Evolutionary conservation across 805 yeast species (phyloP), one percentile per base, ranked within the genome.

Genomic region (Torulaspora quercuum): DNA sequence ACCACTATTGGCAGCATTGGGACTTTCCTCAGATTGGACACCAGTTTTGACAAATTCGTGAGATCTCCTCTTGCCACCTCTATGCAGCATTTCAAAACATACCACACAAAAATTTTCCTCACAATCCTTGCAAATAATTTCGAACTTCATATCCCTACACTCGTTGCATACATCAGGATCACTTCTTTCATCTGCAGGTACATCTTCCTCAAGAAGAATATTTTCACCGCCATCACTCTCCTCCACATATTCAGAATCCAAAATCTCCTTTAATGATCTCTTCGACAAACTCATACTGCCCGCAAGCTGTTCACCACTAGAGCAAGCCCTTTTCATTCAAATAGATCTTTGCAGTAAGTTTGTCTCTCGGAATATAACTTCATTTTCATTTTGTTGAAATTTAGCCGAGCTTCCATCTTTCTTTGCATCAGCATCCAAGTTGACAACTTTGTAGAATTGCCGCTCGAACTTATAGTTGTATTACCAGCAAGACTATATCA

Each of bases 91-190:
- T 29, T 69, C 76, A 51, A 73, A 82, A 53, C 90, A 83, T 3
- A 80, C 84, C 19, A 70, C 67, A 59, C 92, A 82, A 49, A 79
- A 82, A 10, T 67, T 67, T 49, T 82, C 90, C 25, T 72, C 75
- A 60, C 92, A 82, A 39, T 69, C 69, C 20, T 61, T 52, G 57
- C 92, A 82, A 23, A 65, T 57, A n/a, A 78, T 57, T 47, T 80
- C 85, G 3, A 74, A 64, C 13, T 84, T 80, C 77, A 79, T 84
- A 53, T 82, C 86, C 23, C 73, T 73, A 56, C 92, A 82, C 46
- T 82, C 90, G 11, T 77, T 69, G 57, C 92, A 83, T 26, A 72
- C 60, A 7, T 58, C 49, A 9, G 69, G 60, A 52, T 69, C 67
- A 6, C 34, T 25, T 11, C 40, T 42, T 23, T 48, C 57, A 1